phyloP scores from a whole-genome alignment of 495 filamentous ascomycete species.

The Neurospora hispaniola region DNA sequence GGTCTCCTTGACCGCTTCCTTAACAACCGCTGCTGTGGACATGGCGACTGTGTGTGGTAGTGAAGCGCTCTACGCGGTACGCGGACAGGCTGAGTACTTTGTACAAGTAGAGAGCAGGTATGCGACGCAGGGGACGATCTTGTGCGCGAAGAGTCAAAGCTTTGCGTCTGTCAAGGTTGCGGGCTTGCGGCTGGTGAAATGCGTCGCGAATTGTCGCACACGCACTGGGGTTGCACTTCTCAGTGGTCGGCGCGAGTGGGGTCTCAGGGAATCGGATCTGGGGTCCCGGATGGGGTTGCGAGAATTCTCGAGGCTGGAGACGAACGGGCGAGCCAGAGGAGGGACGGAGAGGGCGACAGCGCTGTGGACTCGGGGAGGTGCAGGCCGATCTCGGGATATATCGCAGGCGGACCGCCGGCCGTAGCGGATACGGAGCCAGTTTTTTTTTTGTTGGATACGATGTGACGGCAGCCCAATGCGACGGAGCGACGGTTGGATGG shows the following conservation, averaged over 20 bases:
- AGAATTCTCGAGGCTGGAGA: background rate
- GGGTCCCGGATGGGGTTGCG: background rate
- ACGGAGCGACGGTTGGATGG: background rate
- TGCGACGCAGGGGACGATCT: background rate
- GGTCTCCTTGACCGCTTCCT: slow-evolving; percentile 65
- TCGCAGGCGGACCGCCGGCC: background rate
- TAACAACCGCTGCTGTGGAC: slow-evolving; percentile 39
- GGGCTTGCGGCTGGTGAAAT: background rate
- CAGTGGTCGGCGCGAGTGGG: background rate
- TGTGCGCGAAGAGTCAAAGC: background rate
- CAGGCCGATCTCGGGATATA: background rate
- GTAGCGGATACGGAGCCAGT: background rate
- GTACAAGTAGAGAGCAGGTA: background rate
- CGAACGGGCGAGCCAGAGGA: background rate
- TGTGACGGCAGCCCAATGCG: background rate
- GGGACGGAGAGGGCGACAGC: background rate
- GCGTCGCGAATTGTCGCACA: background rate
- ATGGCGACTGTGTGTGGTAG: slow-evolving; percentile 15
- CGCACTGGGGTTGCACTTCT: background rate
- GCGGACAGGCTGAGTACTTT: background rate
- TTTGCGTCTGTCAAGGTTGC: background rate
- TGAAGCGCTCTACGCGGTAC: background rate
- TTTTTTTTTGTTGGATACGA: background rate
- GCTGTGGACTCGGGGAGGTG: background rate
- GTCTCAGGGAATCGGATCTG: background rate